Conservation (phyloP, 1,284 basidiomycete species). For the Sporisorium iseilematis-ciliati region DNA sequence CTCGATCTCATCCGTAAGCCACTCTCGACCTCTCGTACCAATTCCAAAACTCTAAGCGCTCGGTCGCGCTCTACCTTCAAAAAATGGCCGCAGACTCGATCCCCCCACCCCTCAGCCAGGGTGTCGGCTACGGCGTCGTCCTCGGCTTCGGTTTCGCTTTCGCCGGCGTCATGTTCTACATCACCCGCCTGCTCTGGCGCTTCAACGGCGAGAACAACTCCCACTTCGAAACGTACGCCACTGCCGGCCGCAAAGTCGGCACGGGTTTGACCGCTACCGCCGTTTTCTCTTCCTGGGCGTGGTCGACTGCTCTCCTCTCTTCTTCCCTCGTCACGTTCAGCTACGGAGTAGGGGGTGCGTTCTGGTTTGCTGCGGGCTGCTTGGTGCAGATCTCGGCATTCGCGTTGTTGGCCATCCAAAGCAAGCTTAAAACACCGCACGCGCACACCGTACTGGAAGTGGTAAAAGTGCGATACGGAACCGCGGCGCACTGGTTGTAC, state of each 20-base stretch:
- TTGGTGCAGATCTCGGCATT: slow-evolving; percentile 58
- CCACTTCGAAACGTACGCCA: slow-evolving; percentile 59
- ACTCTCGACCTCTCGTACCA: not conserved
- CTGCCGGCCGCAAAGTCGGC: slow-evolving; percentile 58
- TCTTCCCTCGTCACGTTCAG: slow-evolving; percentile 43
- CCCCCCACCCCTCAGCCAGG: slow-evolving; percentile 58
- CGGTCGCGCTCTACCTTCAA: not conserved
- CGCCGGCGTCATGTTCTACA: slow-evolving; percentile 53
- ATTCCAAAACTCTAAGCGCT: not conserved
- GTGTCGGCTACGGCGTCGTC: slow-evolving; percentile 67
- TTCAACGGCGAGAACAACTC: slow-evolving; percentile 51
- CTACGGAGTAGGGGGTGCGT: slow-evolving; percentile 53
- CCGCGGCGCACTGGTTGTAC: slow-evolving; percentile 58
- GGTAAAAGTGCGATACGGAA: slow-evolving; percentile 60
- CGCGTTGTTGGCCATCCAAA: slow-evolving; percentile 56
- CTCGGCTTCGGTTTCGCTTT: slow-evolving; percentile 66
- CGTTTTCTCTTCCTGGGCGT: slow-evolving; percentile 61
- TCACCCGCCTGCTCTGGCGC: slow-evolving; percentile 44
- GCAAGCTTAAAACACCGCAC: slow-evolving; percentile 53
- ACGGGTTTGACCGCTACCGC: slow-evolving; percentile 63
- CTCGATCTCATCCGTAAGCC: not conserved
- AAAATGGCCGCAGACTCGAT: slow-evolving; percentile 47
- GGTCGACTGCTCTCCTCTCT: slow-evolving; percentile 62
- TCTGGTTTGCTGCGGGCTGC: slow-evolving; percentile 57
- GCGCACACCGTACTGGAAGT: slow-evolving; percentile 66